A percentile compares a stretch with the other conserved stretches of the same genome.
Conservation (phyloP, 257 asterid species). For the Plantago elongata region DNA sequence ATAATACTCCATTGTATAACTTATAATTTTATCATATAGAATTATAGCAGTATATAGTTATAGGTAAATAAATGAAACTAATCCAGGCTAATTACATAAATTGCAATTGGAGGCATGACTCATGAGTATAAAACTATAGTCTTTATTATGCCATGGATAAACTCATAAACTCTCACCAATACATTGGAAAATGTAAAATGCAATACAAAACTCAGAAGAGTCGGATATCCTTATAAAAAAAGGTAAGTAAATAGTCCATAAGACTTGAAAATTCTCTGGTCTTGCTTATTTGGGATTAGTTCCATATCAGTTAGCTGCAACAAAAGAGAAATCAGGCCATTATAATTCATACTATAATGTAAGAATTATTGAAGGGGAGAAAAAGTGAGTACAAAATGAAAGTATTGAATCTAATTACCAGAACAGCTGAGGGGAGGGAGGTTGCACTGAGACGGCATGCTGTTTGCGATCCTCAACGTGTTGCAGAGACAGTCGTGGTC, state of each 20-base stretch:
- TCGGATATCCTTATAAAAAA: neutral
- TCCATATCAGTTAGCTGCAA: conserved; percentile 33
- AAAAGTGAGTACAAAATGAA: too few species aligned
- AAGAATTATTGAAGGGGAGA: neutral
- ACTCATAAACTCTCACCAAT: neutral
- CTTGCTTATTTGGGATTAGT: conserved; percentile 4
- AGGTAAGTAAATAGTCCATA: neutral
- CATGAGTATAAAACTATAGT: too few species aligned
- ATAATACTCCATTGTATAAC: too few species aligned
- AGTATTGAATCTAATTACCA: conserved; percentile 15
- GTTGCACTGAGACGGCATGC: conserved; percentile 50
- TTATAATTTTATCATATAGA: too few species aligned
- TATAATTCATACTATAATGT: neutral
- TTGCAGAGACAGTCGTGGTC: conserved; percentile 45
- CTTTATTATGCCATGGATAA: too few species aligned
- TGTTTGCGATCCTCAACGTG: conserved; percentile 39
- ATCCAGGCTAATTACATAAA: too few species aligned
- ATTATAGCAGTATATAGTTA: too few species aligned
- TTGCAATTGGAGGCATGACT: too few species aligned
- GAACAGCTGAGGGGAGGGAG: conserved; percentile 41
- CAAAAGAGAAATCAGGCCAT: neutral
- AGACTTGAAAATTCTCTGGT: neutral
- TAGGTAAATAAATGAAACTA: too few species aligned
- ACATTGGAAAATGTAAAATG: neutral
- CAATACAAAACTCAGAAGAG: conserved; percentile 5